Evolutionary conservation across 345 rosid genomes (phyloP), one percentile per base, ranked within the genome.

Genomic region (Salix brachista): DNA sequence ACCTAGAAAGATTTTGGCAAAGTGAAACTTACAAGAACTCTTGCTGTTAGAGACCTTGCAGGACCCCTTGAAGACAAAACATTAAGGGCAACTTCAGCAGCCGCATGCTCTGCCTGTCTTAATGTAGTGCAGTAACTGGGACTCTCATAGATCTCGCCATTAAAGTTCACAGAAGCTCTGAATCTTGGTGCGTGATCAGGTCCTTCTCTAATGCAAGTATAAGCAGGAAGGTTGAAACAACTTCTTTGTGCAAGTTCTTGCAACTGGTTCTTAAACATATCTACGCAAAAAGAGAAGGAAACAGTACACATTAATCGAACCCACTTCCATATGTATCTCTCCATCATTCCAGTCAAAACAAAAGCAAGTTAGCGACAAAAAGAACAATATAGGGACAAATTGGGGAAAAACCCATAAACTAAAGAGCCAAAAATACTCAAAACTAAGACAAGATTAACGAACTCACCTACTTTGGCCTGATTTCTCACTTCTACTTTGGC

Each of bases 121-220:
- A 91, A 82, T 50, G 92, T 89, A 2, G 88, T 79, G 72, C 85
- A 87, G 56, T 86, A 89, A 65, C 73, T 80, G 4, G 91, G 90
- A 26, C 93, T 84, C 71, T 85, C 91, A 80, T 88, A 91, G 82
- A 86, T 83, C 83, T 91, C 93, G 30, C 96, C 92, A 69, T 91
- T 91, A 83, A 91, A 89, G 74, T 89, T 91, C 36, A 91, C 96
- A 52, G 83, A 89, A 76, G 96, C 91, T 88, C 86, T 91, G 80
- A 91, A 91, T 74, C 96, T 87, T 18, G 96, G 96, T 8, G 92
- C 96, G 84, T 89, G 93, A 85, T 91, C 93, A 32, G 92, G 96
- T 56, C 96, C 93, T 88, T 87, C 88, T 84, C 93, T 88, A 78
- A 82, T 75, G 71, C 91, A 88, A 41, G 88, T 83, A 85, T 91